phyloP scores from a whole-genome alignment of 2,329 filamentous ascomycete species.

The Fusarium equiseti region DNA sequence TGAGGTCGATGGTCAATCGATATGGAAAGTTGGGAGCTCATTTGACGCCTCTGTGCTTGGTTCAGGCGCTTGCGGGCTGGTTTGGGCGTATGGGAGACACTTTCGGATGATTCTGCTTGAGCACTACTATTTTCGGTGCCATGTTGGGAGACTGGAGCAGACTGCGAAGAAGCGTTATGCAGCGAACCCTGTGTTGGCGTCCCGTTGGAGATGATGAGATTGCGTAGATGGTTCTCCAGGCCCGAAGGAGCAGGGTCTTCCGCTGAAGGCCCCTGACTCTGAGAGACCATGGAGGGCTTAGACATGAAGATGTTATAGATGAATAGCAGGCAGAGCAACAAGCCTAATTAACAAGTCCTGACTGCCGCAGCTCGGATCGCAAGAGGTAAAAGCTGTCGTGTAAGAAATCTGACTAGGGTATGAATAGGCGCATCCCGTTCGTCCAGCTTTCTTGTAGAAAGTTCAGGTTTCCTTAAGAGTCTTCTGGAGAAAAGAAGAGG shows the following conservation, averaged over 20 bases:
- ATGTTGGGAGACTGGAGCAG: constrained; percentile 4
- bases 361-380: background rate
- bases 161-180: constrained; percentile 9
- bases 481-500: background rate
- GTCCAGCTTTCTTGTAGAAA: background rate
- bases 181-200: constrained; percentile 38
- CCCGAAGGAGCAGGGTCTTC: constrained; percentile 32
- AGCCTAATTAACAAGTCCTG: background rate
- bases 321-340: background rate
- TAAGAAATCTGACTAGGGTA: constrained; percentile 21
- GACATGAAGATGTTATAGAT: background rate
- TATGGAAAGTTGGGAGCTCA: constrained; percentile 70
- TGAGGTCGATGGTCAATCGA: constrained; percentile 62
- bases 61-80: constrained; percentile 66
- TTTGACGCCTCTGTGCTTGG: constrained; percentile 72
- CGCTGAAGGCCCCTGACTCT: constrained; percentile 11
- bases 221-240: constrained; percentile 69
- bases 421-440: constrained; percentile 18
- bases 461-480: background rate
- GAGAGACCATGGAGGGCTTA: constrained; percentile 17
- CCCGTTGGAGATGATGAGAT: constrained; percentile 69
- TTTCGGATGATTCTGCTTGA: constrained; percentile 12
- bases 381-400: constrained; percentile 1
- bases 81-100: constrained; percentile 44
- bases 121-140: background rate